Evolutionary conservation across 2,329 filamentous ascomycete genomes (phyloP), one percentile per base, ranked within the genome.

Genomic region (Ophiostoma ips): DNA sequence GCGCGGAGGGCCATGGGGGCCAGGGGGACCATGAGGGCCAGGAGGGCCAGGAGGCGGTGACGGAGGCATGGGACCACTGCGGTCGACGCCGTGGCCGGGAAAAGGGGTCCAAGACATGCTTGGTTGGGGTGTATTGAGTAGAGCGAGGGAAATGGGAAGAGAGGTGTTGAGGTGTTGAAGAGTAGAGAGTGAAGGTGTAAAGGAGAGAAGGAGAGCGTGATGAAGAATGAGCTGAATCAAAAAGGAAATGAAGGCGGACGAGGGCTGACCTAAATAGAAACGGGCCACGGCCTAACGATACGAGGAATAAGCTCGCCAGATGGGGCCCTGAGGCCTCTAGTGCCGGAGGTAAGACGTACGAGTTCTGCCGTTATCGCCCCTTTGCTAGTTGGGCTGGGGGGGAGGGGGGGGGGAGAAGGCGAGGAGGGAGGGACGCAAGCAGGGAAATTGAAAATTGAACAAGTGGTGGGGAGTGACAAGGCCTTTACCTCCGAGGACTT

Each of bases 1-100:
- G n/a, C n/a, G 63, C 44, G 68, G 66, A 16, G 60, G 59, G 38
- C 34, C 34, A n/a, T 28, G 13, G 30, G 40, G 40, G 19, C 28
- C 28, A n/a, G 43, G 18, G 30, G 40, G 40, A 40, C 2, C 13
- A 11, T 21, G 40, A 30, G 40, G 40, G 35, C 35, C 35, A 2
- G 31, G 31, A 34, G 31, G 31, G 31, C 31, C 10, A 34, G 31
- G 31, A 34, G 31, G 31, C 9, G 31, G 31, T 15, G 31, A 12
- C 9, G 2, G 43, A 19, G 43, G 43, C 28, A 34, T 18, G 10
- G 28, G 43, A n/a, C 16, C 43, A 19, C 7, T 13, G 30, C 30
- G 28, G 43, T 45, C 43, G 43, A 45, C 30, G 6, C 43, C 43
- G 28, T 45, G 43, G 16, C 43, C 43, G 16, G 16, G 8, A 10